These are phyloP conservation scores for Chamaecyparis obtusa DNA, from an alignment of 75 land plant species.

Conservation along the genomic window DNA sequence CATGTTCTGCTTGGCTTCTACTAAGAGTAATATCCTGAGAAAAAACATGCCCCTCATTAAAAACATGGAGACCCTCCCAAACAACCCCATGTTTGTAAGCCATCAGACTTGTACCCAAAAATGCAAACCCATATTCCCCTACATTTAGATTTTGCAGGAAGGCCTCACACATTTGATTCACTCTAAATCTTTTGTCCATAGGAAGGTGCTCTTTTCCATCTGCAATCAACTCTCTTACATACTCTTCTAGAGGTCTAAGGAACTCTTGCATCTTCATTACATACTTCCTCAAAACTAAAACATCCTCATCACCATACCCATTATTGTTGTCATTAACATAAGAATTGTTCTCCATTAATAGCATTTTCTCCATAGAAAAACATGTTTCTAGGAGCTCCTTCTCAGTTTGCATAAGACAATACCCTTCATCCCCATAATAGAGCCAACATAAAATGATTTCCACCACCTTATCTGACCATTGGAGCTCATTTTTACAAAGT, in stretches of 20 bases:
- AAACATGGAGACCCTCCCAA: not conserved
- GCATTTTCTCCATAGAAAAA: not conserved
- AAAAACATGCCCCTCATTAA: conserved; percentile 4
- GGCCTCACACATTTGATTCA: not conserved
- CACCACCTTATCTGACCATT: conserved; percentile 4
- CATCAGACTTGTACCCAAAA: not conserved
- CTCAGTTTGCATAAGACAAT: conserved; percentile 6
- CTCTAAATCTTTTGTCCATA: not conserved
- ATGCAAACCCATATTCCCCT: not conserved
- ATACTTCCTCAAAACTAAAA: not conserved
- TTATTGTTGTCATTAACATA: not conserved
- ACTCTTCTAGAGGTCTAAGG: not conserved
- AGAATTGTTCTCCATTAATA: not conserved
- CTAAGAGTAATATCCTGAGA: not conserved
- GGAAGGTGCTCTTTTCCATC: not conserved
- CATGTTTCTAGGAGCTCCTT: not conserved
- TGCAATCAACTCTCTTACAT: not conserved
- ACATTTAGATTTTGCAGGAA: not conserved
- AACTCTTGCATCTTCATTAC: not conserved
- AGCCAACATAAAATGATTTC: not conserved
- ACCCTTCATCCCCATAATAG: not conserved
- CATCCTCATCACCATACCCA: not conserved
- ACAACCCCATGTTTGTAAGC: conserved; percentile 1
- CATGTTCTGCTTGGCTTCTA: not conserved
- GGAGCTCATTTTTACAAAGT: not conserved